Evolutionary conservation across 352 stramenopile genomes (phyloP).

Genomic region (Globisporangium middletonii): DNA sequence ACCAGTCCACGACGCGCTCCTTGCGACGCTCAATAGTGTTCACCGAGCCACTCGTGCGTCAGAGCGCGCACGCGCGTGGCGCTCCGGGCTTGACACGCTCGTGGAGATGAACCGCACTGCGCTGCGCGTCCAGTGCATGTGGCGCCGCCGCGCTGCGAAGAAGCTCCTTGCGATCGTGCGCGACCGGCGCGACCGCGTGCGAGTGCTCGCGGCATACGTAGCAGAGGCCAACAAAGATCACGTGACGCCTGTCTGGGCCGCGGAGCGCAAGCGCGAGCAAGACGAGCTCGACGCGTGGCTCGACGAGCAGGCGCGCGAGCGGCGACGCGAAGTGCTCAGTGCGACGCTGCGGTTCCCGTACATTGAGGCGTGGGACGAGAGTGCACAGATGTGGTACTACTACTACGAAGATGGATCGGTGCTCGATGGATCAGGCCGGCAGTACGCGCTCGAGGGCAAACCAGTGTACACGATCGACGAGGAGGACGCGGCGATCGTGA

Average conservation of each 20-base stretch:
- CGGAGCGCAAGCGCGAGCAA: constrained; percentile 52
- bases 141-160: constrained; percentile 37
- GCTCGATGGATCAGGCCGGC: not conserved
- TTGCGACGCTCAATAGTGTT: constrained; percentile 10
- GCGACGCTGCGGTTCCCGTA: constrained; percentile 49
- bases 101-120: constrained; percentile 31
- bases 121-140: constrained; percentile 40
- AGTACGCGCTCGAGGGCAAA: constrained; percentile 24
- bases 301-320: constrained; percentile 22
- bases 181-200: constrained; percentile 4
- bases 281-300: constrained; percentile 39
- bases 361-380: constrained; percentile 50
- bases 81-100: constrained; percentile 18
- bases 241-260: constrained; percentile 60
- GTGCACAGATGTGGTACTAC: constrained; percentile 35
- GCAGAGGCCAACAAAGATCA: constrained; percentile 46
- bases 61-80: constrained; percentile 29
- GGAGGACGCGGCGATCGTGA: constrained; percentile 37
- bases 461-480: constrained; percentile 61
- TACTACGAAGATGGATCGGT: constrained; percentile 14
- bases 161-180: constrained; percentile 37
- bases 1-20: constrained; percentile 11
- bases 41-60: constrained; percentile 1
- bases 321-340: constrained; percentile 30
- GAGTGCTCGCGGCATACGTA: constrained; percentile 36